Evolutionary conservation across 225 moss, liverwort and hornwort species (phyloP).

Genomic region (Neckera pumila): DNA sequence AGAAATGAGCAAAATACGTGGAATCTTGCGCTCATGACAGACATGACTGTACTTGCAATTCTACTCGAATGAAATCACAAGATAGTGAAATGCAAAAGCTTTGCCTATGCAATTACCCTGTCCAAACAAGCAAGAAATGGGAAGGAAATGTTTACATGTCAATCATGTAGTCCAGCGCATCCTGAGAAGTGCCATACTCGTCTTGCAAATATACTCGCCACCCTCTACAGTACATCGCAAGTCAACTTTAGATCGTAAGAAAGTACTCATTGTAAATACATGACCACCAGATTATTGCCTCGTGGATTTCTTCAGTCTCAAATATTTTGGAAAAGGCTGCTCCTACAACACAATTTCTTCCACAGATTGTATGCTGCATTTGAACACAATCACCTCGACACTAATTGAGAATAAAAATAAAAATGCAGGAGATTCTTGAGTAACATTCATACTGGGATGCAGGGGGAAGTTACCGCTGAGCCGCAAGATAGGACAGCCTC

Average conservation of each 20-base stretch:
- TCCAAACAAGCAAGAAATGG: background rate
- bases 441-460: background rate
- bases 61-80: background rate
- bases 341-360: background rate
- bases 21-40: background rate
- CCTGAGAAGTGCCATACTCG: slow-evolving; percentile 87
- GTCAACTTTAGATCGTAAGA: background rate
- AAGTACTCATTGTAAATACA: background rate
- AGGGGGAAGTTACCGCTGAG: slow-evolving; percentile 50
- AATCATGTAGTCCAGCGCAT: slow-evolving; percentile 87
- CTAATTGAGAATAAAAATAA: background rate
- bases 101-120: background rate
- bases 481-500: slow-evolving; percentile 76
- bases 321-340: background rate
- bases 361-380: background rate
- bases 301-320: background rate
- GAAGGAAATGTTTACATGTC: slow-evolving; percentile 34
- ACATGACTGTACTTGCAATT: background rate
- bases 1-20: background rate
- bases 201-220: slow-evolving; percentile 90
- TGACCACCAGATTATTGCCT: background rate
- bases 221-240: slow-evolving; percentile 45
- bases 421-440: background rate
- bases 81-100: background rate
- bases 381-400: background rate